Percentiles rank a stretch among this genome's conserved stretches.
Conservation (phyloP, 306 rosid genomes). For the Psophocarpus tetragonolobus region DNA sequence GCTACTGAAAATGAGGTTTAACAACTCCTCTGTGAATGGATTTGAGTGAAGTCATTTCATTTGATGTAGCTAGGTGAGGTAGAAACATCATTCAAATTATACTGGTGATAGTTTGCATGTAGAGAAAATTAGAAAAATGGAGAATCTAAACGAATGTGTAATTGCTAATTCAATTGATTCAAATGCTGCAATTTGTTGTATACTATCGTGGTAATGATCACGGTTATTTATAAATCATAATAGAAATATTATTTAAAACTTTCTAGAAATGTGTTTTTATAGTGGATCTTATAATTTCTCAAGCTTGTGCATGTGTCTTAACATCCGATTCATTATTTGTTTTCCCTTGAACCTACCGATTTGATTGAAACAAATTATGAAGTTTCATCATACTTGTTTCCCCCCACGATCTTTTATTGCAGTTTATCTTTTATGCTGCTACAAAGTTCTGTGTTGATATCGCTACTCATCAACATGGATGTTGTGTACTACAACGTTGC, state of each 20-base stretch:
- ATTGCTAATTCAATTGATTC: not conserved
- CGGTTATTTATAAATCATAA: not conserved
- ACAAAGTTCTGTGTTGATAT: not conserved
- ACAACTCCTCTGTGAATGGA: not conserved
- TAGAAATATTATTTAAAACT: not conserved
- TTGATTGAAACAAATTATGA: not conserved
- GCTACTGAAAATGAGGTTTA: not conserved
- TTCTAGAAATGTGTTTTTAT: not conserved
- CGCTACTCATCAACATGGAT: conserved; percentile 6
- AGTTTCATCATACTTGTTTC: not conserved
- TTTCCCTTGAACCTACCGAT: not conserved
- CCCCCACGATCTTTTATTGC: not conserved
- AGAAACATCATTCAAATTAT: not conserved
- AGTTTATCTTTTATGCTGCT: not conserved
- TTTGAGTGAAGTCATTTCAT: not conserved
- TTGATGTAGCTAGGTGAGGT: not conserved
- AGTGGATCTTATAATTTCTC: not conserved
- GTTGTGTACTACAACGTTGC: conserved; percentile 11
- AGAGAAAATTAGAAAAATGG: not conserved
- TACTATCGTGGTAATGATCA: not conserved
- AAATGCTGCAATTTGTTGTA: not conserved
- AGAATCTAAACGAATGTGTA: not conserved
- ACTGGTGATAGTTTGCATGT: not conserved
- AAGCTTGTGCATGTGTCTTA: not conserved
- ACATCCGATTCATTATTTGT: not conserved